Base-by-base conservation (phyloP, 495 filamentous ascomycete species). In the Xylaria telfairii region DNA sequence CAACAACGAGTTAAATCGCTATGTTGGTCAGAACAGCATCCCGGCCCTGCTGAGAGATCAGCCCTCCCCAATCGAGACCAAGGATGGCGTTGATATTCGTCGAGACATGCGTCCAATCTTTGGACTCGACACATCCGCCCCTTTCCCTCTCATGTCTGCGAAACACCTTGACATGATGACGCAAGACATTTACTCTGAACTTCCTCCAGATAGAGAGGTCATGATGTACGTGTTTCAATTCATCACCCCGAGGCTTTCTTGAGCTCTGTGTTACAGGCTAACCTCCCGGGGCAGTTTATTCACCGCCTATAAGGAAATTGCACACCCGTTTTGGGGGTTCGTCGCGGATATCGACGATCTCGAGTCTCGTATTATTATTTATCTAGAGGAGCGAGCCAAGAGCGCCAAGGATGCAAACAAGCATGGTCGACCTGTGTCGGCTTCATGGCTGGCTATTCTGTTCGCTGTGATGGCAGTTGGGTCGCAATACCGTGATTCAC, bases 391-490 rank as follows among this genome's bases (percentile, higher is more conserved):
- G 68, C 84, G 92, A 62, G 86, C 86, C 44, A 85, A 84, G 69
- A 85, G 82, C 77, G 81, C 84, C 76, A 75, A 85, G 75, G 74
- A 86, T 74, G 76, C 79, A 0, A 83, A 80, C 65, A 84, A 84
- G 63, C 82, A 82, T 19, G 82, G 81, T 19, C 86, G 82, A 59
- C 86, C 79, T 79, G 90, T 86, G 80, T 93, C 75, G 73, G 91
- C 79, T 77, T 88, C 80, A 75, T 94, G 80, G 89, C 85, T 95
- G 10, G 91, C 91, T 12, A 84, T 94, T 30, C 81, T 95, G 8
- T 95, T 95, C 78, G 92, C 92, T 5, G 89, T 93, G 0, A 83
- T 96, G 32, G 93, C 92, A 0, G 92, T 92, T 39, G 92, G 92
- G 19, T 92, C 90, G n/a, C 93, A 96, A 77, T 94, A 91, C 64